Conservation (phyloP, 768 basidiomycete genomes). For the Omphalotus guepiniiformis region DNA sequence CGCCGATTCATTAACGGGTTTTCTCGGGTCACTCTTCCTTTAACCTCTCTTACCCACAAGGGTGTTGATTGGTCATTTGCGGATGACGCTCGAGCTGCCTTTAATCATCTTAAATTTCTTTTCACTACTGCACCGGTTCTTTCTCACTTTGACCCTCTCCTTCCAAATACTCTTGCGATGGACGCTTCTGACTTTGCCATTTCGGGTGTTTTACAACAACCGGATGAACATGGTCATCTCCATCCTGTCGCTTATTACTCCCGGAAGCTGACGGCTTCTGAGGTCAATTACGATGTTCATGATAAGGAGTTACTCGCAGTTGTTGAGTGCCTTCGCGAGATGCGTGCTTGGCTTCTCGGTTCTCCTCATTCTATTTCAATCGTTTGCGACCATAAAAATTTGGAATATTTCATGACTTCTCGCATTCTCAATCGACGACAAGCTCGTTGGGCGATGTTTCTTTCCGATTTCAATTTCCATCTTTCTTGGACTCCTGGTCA, state of each 20-base stretch:
- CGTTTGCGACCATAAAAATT: constrained; percentile 30
- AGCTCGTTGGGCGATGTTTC: constrained; percentile 26
- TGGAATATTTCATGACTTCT: constrained; percentile 27
- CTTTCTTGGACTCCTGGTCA: constrained; percentile 27
- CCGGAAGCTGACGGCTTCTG: constrained; percentile 19
- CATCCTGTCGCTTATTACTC: constrained; percentile 30
- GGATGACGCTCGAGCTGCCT: constrained; percentile 13
- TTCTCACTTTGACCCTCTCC: constrained; percentile 25
- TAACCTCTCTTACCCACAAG: constrained; percentile 23
- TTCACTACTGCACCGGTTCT: constrained; percentile 23
- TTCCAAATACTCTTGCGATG: constrained; percentile 4
- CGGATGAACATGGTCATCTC: constrained; percentile 13
- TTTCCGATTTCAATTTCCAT: constrained; percentile 33
- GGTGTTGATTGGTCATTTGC: constrained; percentile 11
- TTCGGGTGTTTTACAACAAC: constrained; percentile 14
- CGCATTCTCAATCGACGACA: constrained; percentile 27
- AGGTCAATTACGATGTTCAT: too few relatives aligned
- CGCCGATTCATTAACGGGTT: constrained; percentile 23
- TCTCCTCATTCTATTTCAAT: constrained; percentile 13
- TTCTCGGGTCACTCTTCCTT: constrained; percentile 17
- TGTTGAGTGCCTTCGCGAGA: constrained; percentile 22
- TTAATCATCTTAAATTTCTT: constrained; percentile 21
- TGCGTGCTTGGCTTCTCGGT: constrained; percentile 23
- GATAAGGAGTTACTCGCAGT: constrained; percentile 41
- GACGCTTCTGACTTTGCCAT: constrained; percentile 17